Evolutionary conservation across 2,329 filamentous ascomycete genomes (phyloP), one percentile per base, ranked within the genome.

Genomic region (Rasamsonia emersonii): DNA sequence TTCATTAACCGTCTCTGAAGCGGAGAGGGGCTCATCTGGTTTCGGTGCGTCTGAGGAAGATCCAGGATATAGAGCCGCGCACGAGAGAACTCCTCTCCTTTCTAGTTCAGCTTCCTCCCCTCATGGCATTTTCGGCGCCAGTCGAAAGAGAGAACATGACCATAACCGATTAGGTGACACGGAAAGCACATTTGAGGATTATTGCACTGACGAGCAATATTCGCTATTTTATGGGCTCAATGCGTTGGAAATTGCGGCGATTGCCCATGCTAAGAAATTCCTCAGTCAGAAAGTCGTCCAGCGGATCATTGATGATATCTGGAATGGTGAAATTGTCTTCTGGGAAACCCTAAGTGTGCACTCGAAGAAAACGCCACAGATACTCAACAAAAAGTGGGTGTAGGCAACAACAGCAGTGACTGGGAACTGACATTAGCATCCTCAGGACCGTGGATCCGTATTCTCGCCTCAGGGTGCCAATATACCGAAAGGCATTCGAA

Each of bases 321-420:
- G 86, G 85, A 77, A 79, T 41, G 86, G 86, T 27, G 79, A 88
- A 43, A 86, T 93, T 38, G 74, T 88, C 21, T 91, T 93, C 54
- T 93, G 85, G 86, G 80, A 86, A 38, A 75, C 69, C 4, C 64
- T 93, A n/a, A 79, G 75, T 6, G 71, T 84, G 6, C 66, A 81
- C 47, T 77, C 83, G 0, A 73, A 70, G 36, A 93, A 93, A 58
- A 76, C 77, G 47, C 79, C 85, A 2, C 77, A 80, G 14, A 75
- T 83, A 42, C 93, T 91, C 59, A 83, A 83, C 51, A 63, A 67
- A 42, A 56, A 56, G 57, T 65, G 45, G 39, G 49, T 29, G 25
- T 17, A 5, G 5, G 13, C 7, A 2, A n/a, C 17, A 28, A 20
- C 17, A 20, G 26, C 32, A 43, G 25, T 33, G n/a, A 18, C 11